Evolutionary conservation across 2,329 filamentous ascomycete species (phyloP), one percentile per base, ranked within the genome.

Genomic region (Colletotrichum shisoi): DNA sequence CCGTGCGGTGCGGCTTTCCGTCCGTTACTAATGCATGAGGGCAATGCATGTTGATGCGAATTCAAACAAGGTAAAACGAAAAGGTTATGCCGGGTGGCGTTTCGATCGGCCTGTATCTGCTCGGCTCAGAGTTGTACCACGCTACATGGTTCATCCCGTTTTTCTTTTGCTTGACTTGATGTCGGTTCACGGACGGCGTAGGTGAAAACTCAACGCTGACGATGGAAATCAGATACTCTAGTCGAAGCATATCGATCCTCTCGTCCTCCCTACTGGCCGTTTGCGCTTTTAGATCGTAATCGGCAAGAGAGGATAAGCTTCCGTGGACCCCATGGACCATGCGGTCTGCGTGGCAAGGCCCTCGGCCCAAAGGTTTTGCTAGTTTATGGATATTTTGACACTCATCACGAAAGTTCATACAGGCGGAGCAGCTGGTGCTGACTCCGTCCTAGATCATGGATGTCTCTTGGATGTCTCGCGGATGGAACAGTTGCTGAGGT

Each of bases 1-100:
- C 24, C 45, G 3, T 44, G 24, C 19, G 6, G 42, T 52, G 58
- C 52, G 51, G 27, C 51, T 19, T 56, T n/a, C 39, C 12, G 17
- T 24, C n/a, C 27, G 34, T 66, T 42, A 66, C 58, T 66, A 57
- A 57, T 39, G 37, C 37, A 51, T 31, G 15, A 27, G 11, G 39
- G 13, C 12, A n/a, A n/a, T 39, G 17, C 12, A 15, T 31, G 17
- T 9, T 37, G 19, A 31, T 34, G 42, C 19, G 44, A 24, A 27
- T 34, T 51, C 6, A 3, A 2, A 51, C 19, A 0, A 3, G 17
- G 7, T 4, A 3, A 9, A 3, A 34, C 6, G 17, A 13, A 51
- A 19, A 31, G 7, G 24, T 51, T 27, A 17, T 34, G 1, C 21
- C 13, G 3, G 27, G 27, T 6, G 48, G 21, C 48, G 7, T 31